Base-by-base conservation (phyloP, 1,284 basidiomycete species). In the Melampsora abietis-canadensis region DNA sequence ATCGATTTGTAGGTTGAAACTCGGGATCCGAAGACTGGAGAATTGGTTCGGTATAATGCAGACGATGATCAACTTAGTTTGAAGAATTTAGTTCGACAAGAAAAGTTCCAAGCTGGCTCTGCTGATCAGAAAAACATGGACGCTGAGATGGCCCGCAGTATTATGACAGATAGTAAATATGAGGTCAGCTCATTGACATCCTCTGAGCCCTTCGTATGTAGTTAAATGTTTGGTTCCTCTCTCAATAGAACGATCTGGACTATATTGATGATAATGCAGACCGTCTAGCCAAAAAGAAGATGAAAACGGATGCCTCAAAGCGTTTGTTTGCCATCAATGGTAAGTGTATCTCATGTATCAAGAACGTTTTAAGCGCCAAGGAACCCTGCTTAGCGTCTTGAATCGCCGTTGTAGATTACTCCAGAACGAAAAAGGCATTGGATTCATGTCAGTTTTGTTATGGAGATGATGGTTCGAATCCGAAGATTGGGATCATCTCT, bases 241-340 rank as follows among this genome's bases (percentile, higher is more conserved):
- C 47, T 6, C 15, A 5, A 68, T 62, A 75, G 67, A 68, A 77
- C 47, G 66, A 76, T 59, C 48, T 75, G 14, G 68, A 76, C 65
- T 97, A 98, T 79, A 90, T 97, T 78, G 96, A 99, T 78, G 94
- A 98, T 77, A 95, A 97, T 81, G 93, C 92, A 0, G 94, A 96
- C 79, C 89, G 88, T 77, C 86, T 98, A 0, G 93, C 92, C 40
- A 85, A 92, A 76, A 89, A 92, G 81, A 95, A 94, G 83, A 94
- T 96, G 91, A 91, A 93, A 76, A 89, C 89, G 14, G 96, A 98
- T 81, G 92, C 91, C 30, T 91, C 96, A 88, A 98, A 95, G 83
- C 87, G 95, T 47, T 91, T 94, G 78, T 99, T 98, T 82, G 96
- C 96, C 17, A 92, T 98, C 79, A 88, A 97, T 76, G 92, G 92